phyloP scores from a whole-genome alignment of 768 basidiomycete species.

The Obba rivulosa region DNA sequence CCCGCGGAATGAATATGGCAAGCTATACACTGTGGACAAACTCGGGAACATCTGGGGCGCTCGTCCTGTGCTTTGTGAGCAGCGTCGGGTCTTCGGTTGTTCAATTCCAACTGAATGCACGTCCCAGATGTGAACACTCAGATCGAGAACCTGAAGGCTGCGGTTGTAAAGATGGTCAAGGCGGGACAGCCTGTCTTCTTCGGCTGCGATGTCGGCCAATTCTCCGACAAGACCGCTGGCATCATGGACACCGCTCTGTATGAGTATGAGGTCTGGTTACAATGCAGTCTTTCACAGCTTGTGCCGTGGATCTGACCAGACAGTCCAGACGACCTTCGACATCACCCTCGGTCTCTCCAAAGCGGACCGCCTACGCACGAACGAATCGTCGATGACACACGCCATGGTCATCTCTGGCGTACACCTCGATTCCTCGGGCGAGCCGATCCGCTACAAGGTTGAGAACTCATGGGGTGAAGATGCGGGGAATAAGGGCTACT shows the following conservation, averaged over 20 bases:
- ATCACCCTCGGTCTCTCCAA: slow-evolving; percentile 78
- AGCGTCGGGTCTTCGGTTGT: background rate
- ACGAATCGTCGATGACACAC: slow-evolving; percentile 91
- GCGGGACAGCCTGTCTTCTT: slow-evolving; percentile 91
- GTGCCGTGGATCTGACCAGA: background rate
- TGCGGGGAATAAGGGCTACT: slow-evolving; percentile 79
- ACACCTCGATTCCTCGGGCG: slow-evolving; percentile 72
- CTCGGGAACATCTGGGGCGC: slow-evolving; percentile 92
- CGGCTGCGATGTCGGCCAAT: slow-evolving; percentile 93
- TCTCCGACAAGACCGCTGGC: slow-evolving; percentile 61
- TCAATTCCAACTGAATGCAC: background rate
- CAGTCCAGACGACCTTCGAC: slow-evolving; percentile 68
- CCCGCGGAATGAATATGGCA: slow-evolving; percentile 78
- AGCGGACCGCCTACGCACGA: slow-evolving; percentile 74
- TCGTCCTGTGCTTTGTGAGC: slow-evolving; percentile 70
- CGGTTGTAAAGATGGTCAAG: slow-evolving; percentile 81
- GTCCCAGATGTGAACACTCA: slow-evolving; percentile 78
- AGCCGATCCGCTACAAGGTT: slow-evolving; percentile 87
- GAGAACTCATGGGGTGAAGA: slow-evolving; percentile 93
- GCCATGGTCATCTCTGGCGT: slow-evolving; percentile 94
- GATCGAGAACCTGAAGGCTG: slow-evolving; percentile 73
- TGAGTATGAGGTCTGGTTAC: slow-evolving; percentile 62
- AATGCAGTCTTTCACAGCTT: background rate
- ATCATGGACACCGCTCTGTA: slow-evolving; percentile 85
- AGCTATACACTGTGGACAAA: slow-evolving; percentile 87